phyloP scores from a whole-genome alignment of 108 stramenopile species.

The Cyclotella kingstonii region DNA sequence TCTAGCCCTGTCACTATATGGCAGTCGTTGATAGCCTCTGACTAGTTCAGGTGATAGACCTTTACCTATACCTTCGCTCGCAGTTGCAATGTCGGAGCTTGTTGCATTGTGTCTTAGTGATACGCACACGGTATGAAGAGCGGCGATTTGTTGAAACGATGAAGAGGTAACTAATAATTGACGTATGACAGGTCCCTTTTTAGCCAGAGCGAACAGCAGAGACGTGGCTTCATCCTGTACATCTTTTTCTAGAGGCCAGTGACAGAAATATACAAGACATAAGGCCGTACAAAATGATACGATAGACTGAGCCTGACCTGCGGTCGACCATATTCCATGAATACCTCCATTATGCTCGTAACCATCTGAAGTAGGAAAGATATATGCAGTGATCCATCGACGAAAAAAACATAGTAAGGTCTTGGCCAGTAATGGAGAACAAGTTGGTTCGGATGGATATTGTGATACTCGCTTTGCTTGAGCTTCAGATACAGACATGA shows the following conservation, averaged over 20 bases:
- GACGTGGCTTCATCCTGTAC: conserved; percentile 60
- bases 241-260: conserved; percentile 82
- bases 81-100: conserved; percentile 45
- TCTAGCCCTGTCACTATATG: conserved; percentile 61
- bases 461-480: conserved; percentile 65
- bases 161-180: conserved; percentile 49
- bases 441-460: conserved; percentile 50
- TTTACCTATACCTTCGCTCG: conserved; percentile 39
- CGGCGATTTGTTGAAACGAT: conserved; percentile 63
- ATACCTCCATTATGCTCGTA: conserved; percentile 55
- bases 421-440: conserved; percentile 78
- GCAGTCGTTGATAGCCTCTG: conserved; percentile 71
- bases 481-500: conserved; percentile 63
- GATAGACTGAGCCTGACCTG: conserved; percentile 52
- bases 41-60: conserved; percentile 43
- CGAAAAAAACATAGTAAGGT: conserved; percentile 75
- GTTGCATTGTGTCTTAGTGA: conserved; percentile 65
- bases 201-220: conserved; percentile 59
- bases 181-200: conserved; percentile 51
- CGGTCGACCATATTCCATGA: conserved; percentile 52
- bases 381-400: conserved; percentile 78
- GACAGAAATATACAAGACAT: conserved; percentile 76
- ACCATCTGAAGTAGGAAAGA: conserved; percentile 53
- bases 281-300: conserved; percentile 68
- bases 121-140: conserved; percentile 60